Percentiles rank a stretch among this genome's conserved stretches.
Evolutionary conservation across 2,329 filamentous ascomycete species (phyloP).

Genomic region (Xylariaceae sp.): DNA sequence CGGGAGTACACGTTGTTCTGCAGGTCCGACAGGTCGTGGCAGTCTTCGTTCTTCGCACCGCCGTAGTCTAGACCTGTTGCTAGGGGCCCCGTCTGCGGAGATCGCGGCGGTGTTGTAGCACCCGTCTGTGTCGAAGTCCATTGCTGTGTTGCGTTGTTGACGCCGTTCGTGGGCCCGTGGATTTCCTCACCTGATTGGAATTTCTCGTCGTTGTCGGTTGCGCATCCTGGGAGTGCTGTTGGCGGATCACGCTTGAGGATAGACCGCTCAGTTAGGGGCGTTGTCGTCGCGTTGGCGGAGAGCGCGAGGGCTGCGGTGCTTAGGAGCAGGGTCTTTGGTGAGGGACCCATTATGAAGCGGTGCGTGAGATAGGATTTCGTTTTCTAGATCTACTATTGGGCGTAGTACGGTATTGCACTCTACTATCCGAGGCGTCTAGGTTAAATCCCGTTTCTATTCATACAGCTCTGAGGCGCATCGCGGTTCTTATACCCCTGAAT

Average conservation of each 20-base stretch:
- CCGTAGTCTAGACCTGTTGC: conserved; percentile 26
- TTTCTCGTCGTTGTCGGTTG: conserved; percentile 15
- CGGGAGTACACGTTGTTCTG: conserved; percentile 42
- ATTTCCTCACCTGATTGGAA: conserved; percentile 18
- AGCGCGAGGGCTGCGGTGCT: conserved; percentile 6
- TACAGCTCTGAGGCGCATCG: no score
- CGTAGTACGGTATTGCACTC: no score
- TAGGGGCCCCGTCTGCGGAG: conserved; percentile 31
- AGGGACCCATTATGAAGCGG: conserved; percentile 5
- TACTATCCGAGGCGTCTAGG: no score
- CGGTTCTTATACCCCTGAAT: no score
- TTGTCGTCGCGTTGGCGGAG: background rate
- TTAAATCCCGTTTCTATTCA: no score
- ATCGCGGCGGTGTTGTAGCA: conserved; percentile 41
- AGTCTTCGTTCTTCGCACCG: conserved; percentile 26
- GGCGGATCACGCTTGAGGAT: conserved; percentile 17
- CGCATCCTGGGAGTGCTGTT: conserved; percentile 9
- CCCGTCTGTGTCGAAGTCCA: conserved; percentile 37
- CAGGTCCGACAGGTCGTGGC: conserved; percentile 35
- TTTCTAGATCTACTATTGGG: no score
- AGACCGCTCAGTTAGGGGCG: background rate
- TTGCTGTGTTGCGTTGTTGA: conserved; percentile 18
- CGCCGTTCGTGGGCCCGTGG: no score
- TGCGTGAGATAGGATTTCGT: background rate
- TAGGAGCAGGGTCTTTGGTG: background rate